Evolutionary conservation across 306 rosid species (phyloP), one percentile per base, ranked within the genome.

Genomic region (Prunus armeniaca): DNA sequence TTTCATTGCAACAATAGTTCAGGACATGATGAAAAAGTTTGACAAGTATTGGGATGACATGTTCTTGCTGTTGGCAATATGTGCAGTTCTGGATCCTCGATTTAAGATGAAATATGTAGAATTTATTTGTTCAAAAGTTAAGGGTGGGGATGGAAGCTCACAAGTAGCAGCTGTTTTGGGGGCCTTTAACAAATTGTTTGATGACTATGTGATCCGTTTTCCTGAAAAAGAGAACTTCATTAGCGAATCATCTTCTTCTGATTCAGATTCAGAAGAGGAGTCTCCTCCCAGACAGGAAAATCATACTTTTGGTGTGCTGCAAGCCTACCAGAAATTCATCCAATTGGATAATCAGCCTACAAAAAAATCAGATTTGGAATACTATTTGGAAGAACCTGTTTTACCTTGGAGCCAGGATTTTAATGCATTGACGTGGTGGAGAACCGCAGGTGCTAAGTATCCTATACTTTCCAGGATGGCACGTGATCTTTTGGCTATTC

Each of bases 41-140:
- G 55, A 11, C 4, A 49, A 78, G 64, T 78, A 70, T 22, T 70
- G 76, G 76, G 67, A 78, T 0, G 64, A 50, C 43, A 78, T 17
- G 65, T 78, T 78, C 71, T 49, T 70, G 71, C 43, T 70, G 27
- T 49, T 71, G 76, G 65, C 81, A 1, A 78, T 78, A 6, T 15
- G 76, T 61, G 76, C 71, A 17, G 81, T 6, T 49, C 22, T 78
- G 71, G 76, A 78, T 65, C 76, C 76, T 69, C 71, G 57, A 24
- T 70, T 61, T 27, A 70, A 78, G 76, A 70, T 78, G 76, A 30
- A 71, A 2, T 78, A 69, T n/a, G 19, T 78, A 30, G 81, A 78
- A 13, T 78, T 70, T 38, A 46, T 73, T 14, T 61, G 64, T 18
- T 27, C 72, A 61, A 34, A 70, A 62, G 50, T 47, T 1, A 32